Base-by-base conservation (phyloP, 176 grass and related monocot species). In the Raddia guianensis region DNA sequence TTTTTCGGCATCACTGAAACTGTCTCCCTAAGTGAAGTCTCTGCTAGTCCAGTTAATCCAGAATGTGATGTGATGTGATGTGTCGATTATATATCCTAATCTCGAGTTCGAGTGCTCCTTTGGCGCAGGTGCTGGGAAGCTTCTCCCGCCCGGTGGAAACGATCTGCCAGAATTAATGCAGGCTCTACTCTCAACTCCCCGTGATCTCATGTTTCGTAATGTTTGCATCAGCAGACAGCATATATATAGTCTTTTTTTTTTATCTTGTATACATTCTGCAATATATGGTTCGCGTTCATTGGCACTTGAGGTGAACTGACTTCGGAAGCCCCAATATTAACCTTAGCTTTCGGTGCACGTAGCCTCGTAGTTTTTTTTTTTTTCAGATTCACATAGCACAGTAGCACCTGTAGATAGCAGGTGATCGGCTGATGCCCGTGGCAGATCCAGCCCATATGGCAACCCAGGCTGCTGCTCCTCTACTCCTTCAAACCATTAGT, bases 11-110 rank as follows among this genome's bases (percentile, higher is more conserved):
- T 47, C 59, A 67, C 67, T 83, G 43, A 73, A 60, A 58, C 27
- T 80, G 84, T 74, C 77, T 16, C 77, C 76, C 43, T n/a, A 18
- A 33, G 60, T 78, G 14, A 18, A 33, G 60, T 78, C 72, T n/a
- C 72, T 74, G 50, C 77, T 54, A 70, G 37, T 77, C 72, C 54
- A 81, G 71, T 46, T 54, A 56, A 54, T 27, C 18, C 49, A 76
- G 65, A 77, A 71, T n/a, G 32, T 32, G 85, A 56, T 55, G 14
- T 20, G 34, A 33, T 18, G 27, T 47, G 15, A 2, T 70, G 45
- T 62, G 32, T 51, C 70, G 11, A 59, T 14, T 66, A 27, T 27
- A 27, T 27, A 74, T 66, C 12, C 34, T 43, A 43, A 11, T 77
- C 42, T 51, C 33, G 27, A 49, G 44, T 76, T 51, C 33, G 27